Conservation (phyloP, 1,284 basidiomycete species). For the Melampsora larici-populina region DNA sequence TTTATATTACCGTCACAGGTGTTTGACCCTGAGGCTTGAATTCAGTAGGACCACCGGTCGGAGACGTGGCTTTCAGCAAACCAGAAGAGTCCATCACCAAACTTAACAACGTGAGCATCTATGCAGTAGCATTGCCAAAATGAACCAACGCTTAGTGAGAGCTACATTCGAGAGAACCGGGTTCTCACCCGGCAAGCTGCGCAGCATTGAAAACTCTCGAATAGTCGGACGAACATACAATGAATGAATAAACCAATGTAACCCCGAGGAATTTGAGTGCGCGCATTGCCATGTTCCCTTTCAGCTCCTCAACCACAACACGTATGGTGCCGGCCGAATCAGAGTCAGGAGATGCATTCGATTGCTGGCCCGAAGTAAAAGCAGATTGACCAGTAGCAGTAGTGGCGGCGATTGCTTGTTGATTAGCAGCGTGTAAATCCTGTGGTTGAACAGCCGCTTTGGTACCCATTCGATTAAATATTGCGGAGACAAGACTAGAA, state of each 20-base stretch:
- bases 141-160: not conserved
- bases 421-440: conserved; percentile 34
- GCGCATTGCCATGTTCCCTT: conserved; percentile 52
- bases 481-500: conserved; percentile 1
- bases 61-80: conserved; percentile 74
- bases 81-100: conserved; percentile 88
- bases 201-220: not conserved
- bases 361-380: not conserved
- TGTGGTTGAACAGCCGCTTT: conserved; percentile 21
- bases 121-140: not conserved
- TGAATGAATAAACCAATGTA: conserved; percentile 51
- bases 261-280: conserved; percentile 37
- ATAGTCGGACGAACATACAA: conserved; percentile 61
- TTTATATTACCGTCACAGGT: conserved; percentile 61
- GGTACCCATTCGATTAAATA: conserved; percentile 31
- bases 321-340: conserved; percentile 59
- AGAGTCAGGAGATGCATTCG: not conserved
- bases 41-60: conserved; percentile 62
- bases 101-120: conserved; percentile 68
- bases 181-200: conserved; percentile 18
- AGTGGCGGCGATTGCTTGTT: conserved; percentile 30
- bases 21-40: conserved; percentile 73
- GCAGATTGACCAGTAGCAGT: conserved; percentile 10
- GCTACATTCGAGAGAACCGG: conserved; percentile 56
- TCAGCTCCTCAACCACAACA: conserved; percentile 74